A percentile compares a stretch with the other conserved stretches of the same genome.
Conservation (phyloP, 345 rosid genomes). For the Populus deltoides region DNA sequence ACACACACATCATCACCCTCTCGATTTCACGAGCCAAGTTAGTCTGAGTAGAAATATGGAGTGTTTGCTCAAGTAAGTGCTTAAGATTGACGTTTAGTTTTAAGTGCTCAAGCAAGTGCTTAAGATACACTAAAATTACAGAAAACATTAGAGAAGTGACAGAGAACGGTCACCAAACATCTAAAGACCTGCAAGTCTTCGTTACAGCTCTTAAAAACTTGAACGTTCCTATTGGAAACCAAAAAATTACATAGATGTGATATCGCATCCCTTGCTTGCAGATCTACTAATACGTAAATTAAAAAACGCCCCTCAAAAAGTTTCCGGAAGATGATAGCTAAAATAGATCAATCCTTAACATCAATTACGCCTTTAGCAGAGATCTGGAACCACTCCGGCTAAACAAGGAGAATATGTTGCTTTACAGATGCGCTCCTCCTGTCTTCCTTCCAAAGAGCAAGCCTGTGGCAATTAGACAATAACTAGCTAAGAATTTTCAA, state of each 20-base stretch:
- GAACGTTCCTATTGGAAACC: neutral
- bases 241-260: neutral
- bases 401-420: slow-evolving; percentile 92
- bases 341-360: slow-evolving; percentile 55
- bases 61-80: too few species aligned
- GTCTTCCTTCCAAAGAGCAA: slow-evolving; percentile 88
- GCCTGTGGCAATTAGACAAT: slow-evolving; percentile 33
- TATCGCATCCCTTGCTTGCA: neutral
- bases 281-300: neutral
- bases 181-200: too few species aligned
- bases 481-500: neutral
- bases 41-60: too few species aligned
- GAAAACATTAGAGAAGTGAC: too few species aligned
- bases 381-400: slow-evolving; percentile 88
- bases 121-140: too few species aligned
- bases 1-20: too few species aligned
- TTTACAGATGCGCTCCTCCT: slow-evolving; percentile 90
- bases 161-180: too few species aligned
- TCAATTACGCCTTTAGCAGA: slow-evolving; percentile 78
- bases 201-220: neutral
- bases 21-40: too few species aligned
- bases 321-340: neutral
- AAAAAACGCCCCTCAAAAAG: neutral
- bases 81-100: too few species aligned
- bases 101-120: too few species aligned